phyloP scores from a whole-genome alignment of 75 land plant species.

The Sequoiadendron giganteum region DNA sequence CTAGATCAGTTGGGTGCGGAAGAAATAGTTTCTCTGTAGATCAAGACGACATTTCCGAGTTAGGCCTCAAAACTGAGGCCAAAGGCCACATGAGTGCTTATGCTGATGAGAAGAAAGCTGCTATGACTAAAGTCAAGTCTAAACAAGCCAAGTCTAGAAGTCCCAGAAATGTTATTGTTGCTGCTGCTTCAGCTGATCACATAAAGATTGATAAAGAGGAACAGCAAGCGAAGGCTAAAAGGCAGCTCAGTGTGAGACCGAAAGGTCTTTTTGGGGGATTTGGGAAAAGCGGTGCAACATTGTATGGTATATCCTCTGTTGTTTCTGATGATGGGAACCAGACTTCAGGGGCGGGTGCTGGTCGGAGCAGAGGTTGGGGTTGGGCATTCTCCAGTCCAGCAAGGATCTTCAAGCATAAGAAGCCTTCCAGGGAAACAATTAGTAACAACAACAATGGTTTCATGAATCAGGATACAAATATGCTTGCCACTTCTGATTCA shows the following conservation, averaged over 20 bases:
- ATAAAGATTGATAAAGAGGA: conserved; percentile 3
- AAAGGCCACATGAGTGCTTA: neutral
- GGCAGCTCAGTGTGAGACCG: neutral
- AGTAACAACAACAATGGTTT: neutral
- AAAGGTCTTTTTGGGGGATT: neutral
- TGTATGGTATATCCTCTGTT: neutral
- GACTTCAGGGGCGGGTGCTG: neutral
- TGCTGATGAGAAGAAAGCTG: neutral
- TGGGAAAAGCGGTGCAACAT: neutral
- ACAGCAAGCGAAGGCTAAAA: neutral
- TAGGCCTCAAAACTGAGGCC: neutral
- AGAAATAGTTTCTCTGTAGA: conserved; percentile 2
- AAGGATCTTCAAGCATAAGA: neutral
- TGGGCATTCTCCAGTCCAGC: conserved; percentile 8
- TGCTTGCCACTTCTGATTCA: neutral
- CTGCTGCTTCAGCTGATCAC: neutral
- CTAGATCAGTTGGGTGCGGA: conserved; percentile 9
- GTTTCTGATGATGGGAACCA: neutral
- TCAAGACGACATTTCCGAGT: neutral
- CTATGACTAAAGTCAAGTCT: neutral
- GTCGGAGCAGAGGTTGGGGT: neutral
- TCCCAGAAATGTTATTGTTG: neutral
- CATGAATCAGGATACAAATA: neutral
- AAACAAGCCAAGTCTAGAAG: neutral
- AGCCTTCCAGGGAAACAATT: neutral